Base-by-base conservation (phyloP, 1,284 basidiomycete species). In the Inonotus obliquus region DNA sequence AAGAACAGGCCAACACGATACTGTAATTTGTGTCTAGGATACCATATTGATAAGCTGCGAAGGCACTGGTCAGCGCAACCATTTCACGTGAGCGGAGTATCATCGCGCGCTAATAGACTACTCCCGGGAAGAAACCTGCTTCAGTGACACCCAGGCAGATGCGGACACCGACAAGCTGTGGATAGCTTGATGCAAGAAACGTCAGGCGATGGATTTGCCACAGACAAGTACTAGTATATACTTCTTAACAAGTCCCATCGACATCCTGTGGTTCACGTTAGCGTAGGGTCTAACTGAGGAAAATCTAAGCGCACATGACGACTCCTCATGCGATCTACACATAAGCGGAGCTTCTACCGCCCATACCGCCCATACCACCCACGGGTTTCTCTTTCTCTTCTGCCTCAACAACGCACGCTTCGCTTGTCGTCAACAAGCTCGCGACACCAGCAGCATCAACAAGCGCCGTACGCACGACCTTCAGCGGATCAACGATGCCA, bases 401-500 rank as follows among this genome's bases (percentile, higher is more conserved):
- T 1, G 89, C 90, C 63, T 98, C 95, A 38, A 98, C 95, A 49
- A 99, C 85, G 74, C 92, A 94, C 61, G 86, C 89, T 80, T 98
- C 96, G 68, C 89, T 92, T 51, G 96, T 99, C 51, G 94, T 96
- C 75, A 99, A 79, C 73, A 99, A 78, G 68, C 88, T 90, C 4
- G 94, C 92, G 19, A 97, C 94, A 71, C 92, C 89, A 47, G 81
- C 81, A 0, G 94, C 94, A 73, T 96, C 94, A 2, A 94, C 84
- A n/a, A 96, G 80, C 1, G 94, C 93, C 7, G 94, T 96, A 67
- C 91, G 78, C 60, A 96, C 94, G 59, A 97, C 94, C 85, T 96
- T 96, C 65, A 94, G 79, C 2, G 93, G 94, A 78, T 95, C 96
- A 57, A 99, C 88, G 69, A 99, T 97, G 73, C 96, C 96, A 44